phyloP scores from a whole-genome alignment of 192 early-diverging fungal species.

The Entomortierella lignicola region DNA sequence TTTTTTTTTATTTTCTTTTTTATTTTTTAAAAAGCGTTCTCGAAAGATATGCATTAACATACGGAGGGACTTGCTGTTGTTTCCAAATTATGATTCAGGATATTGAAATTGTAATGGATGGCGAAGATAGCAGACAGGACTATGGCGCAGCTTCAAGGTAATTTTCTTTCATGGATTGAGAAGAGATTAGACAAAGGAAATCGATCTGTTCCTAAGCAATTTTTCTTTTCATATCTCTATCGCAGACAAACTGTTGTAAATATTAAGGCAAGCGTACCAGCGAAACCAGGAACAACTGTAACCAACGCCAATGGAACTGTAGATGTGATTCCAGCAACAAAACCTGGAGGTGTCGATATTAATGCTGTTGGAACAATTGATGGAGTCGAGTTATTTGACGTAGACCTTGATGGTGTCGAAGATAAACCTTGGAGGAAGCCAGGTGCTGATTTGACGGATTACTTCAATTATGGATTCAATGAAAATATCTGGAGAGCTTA shows the following conservation, averaged over 20 bases:
- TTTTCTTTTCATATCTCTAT: neutral
- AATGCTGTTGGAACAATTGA: constrained; percentile 83
- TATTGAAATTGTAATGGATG: constrained; percentile 79
- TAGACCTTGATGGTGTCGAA: constrained; percentile 91
- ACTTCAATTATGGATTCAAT: constrained; percentile 99
- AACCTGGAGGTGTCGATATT: constrained; percentile 66
- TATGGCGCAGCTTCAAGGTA: constrained; percentile 36
- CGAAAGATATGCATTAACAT: no score
- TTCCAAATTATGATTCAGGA: constrained; percentile 55
- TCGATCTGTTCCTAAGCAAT: neutral
- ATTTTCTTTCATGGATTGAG: neutral
- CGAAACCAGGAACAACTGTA: constrained; percentile 47
- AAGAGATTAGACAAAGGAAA: neutral
- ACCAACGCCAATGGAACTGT: constrained; percentile 52
- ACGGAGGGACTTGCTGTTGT: neutral
- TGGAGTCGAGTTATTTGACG: constrained; percentile 85
- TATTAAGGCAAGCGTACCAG: constrained; percentile 57
- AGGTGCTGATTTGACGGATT: constrained; percentile 96
- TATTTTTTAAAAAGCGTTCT: neutral
- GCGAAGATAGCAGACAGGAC: constrained; percentile 53
- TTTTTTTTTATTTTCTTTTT: neutral
- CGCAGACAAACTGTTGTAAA: constrained; percentile 55
- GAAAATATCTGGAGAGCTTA: constrained; percentile 96
- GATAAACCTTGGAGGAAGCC: constrained; percentile 98
- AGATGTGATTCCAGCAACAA: constrained; percentile 52